phyloP scores from a whole-genome alignment of 331 rosid genomes.

The Stylosanthes scabra region DNA sequence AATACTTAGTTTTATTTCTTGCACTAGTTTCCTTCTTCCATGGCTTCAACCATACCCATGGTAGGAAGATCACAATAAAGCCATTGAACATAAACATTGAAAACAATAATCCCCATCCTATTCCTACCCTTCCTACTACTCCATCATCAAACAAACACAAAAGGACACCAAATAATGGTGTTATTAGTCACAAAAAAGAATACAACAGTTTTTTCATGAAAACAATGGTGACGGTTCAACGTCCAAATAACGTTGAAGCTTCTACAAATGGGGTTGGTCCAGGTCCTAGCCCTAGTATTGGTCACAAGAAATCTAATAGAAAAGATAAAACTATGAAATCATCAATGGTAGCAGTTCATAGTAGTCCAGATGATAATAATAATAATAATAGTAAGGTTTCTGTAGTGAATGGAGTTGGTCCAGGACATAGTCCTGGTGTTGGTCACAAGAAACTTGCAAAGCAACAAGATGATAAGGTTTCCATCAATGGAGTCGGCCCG shows the following conservation, averaged over 20 bases:
- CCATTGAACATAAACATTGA: not conserved
- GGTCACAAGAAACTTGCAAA: not conserved
- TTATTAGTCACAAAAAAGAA: too few relatives aligned
- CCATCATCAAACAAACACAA: not conserved
- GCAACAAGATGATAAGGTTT: too few relatives aligned
- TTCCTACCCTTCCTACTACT: not conserved
- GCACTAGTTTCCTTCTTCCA: slow-evolving; percentile 30
- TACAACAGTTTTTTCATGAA: not conserved
- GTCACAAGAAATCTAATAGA: too few relatives aligned
- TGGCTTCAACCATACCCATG: slow-evolving; percentile 3
- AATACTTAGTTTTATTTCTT: slow-evolving; percentile 2
- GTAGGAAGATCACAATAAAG: slow-evolving; percentile 15
- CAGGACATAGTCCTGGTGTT: not conserved
- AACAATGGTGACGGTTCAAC: not conserved
- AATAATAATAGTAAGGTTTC: too few relatives aligned
- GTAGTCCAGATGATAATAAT: too few relatives aligned
- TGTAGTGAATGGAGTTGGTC: too few relatives aligned
- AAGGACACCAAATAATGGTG: not conserved
- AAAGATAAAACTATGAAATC: too few relatives aligned
- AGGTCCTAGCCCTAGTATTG: slow-evolving; percentile 18
- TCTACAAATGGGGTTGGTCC: not conserved
- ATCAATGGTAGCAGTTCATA: too few relatives aligned
- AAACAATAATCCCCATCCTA: not conserved
- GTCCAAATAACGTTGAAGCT: slow-evolving; percentile 7
- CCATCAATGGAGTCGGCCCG: too few relatives aligned